A percentile compares a stretch with the other conserved stretches of the same genome.
Conservation (phyloP, 2,329 filamentous ascomycete species). For the Atkinsonella hypoxylon region DNA sequence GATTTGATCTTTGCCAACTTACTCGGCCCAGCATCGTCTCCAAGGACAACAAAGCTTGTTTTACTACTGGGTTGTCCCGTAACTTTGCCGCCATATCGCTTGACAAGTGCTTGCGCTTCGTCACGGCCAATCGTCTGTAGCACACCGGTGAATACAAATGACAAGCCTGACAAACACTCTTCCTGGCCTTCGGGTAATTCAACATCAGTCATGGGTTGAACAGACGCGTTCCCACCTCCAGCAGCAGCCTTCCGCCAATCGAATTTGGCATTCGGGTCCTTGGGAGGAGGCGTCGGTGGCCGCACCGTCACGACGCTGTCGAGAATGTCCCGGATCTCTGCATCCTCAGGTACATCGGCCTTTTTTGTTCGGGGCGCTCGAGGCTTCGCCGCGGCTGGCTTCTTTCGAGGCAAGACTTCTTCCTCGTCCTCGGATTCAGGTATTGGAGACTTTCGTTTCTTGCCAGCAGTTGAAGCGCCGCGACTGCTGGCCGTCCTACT, state of each 20-base stretch:
- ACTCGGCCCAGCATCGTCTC: conserved; percentile 81
- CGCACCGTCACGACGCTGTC: conserved; percentile 75
- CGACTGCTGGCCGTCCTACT: conserved; percentile 17
- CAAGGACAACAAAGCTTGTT: conserved; percentile 87
- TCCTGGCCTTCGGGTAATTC: conserved; percentile 75
- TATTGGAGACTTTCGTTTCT: conserved; percentile 48
- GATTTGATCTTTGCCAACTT: conserved; percentile 80
- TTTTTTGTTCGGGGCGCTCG: conserved; percentile 53
- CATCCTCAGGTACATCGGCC: conserved; percentile 52
- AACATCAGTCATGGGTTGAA: conserved; percentile 47
- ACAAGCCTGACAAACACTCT: conserved; percentile 80
- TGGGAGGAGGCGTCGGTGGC: conserved; percentile 71
- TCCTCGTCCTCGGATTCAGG: conserved; percentile 45
- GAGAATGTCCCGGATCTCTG: conserved; percentile 67
- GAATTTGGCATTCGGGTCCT: conserved; percentile 61
- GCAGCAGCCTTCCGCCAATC: conserved; percentile 56
- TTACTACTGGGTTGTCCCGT: conserved; percentile 78
- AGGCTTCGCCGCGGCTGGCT: conserved; percentile 44
- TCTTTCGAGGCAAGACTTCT: conserved; percentile 44
- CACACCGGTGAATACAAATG: conserved; percentile 91
- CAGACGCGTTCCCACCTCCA: conserved; percentile 47
- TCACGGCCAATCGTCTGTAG: conserved; percentile 71
- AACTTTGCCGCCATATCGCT: conserved; percentile 88
- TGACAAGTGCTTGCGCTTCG: conserved; percentile 75
- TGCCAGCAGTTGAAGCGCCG: conserved; percentile 23